These are phyloP conservation scores for Diaporthe eres DNA, from an alignment of 2,329 filamentous ascomycete genomes.

Conservation along the genomic window DNA sequence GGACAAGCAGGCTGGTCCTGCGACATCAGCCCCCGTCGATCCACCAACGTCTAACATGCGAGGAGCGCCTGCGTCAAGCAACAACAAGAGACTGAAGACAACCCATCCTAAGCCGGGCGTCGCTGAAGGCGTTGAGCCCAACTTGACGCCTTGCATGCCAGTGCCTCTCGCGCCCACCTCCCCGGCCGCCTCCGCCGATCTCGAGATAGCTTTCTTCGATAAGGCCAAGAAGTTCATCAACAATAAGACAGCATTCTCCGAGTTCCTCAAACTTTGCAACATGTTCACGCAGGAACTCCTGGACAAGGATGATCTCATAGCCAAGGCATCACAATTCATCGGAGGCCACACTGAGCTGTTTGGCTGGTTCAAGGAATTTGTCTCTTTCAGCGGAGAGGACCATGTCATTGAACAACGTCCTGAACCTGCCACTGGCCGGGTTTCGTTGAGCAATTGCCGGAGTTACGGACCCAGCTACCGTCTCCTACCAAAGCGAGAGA, in stretches of 20 bases:
- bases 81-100: constrained; percentile 79
- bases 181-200: constrained; percentile 79
- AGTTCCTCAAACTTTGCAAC: constrained; percentile 97
- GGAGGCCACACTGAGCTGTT: constrained; percentile 91
- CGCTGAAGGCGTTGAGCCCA: constrained; percentile 81
- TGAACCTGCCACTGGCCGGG: constrained; percentile 80
- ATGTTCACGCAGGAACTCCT: constrained; percentile 95
- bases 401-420: constrained; percentile 84
- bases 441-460: constrained; percentile 95
- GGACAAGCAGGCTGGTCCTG: constrained; percentile 67
- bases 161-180: constrained; percentile 86
- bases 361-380: constrained; percentile 87
- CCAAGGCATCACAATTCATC: constrained; percentile 88
- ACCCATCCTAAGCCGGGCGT: constrained; percentile 73
- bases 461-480: constrained; percentile 97
- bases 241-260: constrained; percentile 92
- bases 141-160: constrained; percentile 88
- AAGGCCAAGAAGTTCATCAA: constrained; percentile 96
- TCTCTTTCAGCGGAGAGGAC: constrained; percentile 83
- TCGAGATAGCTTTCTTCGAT: constrained; percentile 95
- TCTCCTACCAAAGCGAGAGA: constrained; percentile 89
- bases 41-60: constrained; percentile 55
- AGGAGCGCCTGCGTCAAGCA: constrained; percentile 52
- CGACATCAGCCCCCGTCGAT: constrained; percentile 55
- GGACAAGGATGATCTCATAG: constrained; percentile 84